Conservation (phyloP, 768 basidiomycete species). For the Neoboletus subvelutipes region DNA sequence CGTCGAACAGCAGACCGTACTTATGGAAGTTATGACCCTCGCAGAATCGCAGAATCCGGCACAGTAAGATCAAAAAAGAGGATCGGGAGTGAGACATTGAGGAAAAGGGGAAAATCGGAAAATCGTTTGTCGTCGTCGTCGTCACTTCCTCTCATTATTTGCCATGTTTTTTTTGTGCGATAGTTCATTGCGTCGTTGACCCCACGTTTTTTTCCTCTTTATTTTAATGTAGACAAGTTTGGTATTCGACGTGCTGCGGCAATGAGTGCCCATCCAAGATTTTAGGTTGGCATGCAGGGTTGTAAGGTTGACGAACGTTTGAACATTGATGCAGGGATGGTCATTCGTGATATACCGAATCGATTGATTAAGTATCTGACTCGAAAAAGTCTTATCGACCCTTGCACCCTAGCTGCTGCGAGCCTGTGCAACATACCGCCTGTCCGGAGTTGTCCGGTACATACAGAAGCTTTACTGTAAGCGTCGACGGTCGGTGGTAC, state of each 20-base stretch:
- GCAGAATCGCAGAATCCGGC: conserved; percentile 45
- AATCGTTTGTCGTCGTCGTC: no score
- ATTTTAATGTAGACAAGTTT: background rate
- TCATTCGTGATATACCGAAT: background rate
- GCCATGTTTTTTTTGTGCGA: no score
- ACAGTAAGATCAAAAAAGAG: background rate
- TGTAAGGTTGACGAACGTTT: no score
- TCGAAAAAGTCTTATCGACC: no score
- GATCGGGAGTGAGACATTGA: no score
- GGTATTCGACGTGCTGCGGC: background rate
- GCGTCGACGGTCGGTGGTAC: no score
- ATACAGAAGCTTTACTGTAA: background rate
- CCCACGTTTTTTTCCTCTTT: no score
- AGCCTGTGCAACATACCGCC: background rate
- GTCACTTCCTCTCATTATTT: no score
- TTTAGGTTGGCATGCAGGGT: background rate
- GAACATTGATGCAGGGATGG: background rate
- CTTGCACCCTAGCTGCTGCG: no score
- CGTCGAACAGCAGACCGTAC: conserved; percentile 73
- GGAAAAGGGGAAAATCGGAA: no score
- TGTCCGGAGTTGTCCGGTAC: background rate
- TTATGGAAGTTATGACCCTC: conserved; percentile 83
- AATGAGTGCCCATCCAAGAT: background rate
- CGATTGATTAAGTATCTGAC: no score
- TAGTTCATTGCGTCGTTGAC: no score